Percentiles rank a stretch among this genome's conserved stretches.
These are phyloP conservation scores for Mrakia hoshinonis DNA, from an alignment of 768 basidiomycete species.

Conservation along the genomic window DNA sequence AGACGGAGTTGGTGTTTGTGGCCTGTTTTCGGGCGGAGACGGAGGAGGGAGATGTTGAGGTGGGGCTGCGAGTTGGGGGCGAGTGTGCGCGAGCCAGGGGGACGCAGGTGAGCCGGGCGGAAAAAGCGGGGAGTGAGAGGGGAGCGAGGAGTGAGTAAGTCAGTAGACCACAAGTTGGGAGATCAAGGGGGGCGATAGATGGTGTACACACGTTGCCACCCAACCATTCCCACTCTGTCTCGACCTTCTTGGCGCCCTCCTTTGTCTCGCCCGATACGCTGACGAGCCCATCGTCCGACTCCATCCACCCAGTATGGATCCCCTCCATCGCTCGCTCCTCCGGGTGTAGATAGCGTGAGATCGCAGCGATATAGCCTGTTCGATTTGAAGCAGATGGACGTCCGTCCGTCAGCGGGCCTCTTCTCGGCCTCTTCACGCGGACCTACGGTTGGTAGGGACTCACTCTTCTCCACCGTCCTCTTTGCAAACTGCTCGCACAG, in stretches of 20 bases:
- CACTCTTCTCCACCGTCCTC: slow-evolving; percentile 14
- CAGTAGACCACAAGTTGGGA: background rate
- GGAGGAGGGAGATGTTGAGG: slow-evolving; percentile 26
- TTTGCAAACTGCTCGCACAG: background rate
- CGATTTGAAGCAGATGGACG: background rate
- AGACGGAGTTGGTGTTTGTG: slow-evolving; percentile 29
- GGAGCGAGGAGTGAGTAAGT: background rate
- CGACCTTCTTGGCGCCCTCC: background rate
- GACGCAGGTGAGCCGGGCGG: background rate
- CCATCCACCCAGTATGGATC: background rate
- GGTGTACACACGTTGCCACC: slow-evolving; percentile 4
- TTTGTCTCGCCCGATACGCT: background rate
- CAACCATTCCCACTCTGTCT: slow-evolving; percentile 18
- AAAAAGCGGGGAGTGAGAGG: background rate
- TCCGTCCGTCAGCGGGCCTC: background rate
- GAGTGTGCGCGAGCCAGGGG: background rate
- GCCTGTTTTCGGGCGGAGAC: slow-evolving; percentile 23
- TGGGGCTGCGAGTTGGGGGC: background rate
- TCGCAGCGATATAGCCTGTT: slow-evolving; percentile 19
- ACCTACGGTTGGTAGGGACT: background rate
- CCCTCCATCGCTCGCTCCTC: background rate
- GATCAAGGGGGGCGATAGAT: background rate
- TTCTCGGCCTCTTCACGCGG: background rate
- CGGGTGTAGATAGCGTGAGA: slow-evolving; percentile 2
- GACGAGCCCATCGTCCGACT: slow-evolving; percentile 15